phyloP scores from a whole-genome alignment of 169 alveolate species.

The Plasmodium falciparum region DNA sequence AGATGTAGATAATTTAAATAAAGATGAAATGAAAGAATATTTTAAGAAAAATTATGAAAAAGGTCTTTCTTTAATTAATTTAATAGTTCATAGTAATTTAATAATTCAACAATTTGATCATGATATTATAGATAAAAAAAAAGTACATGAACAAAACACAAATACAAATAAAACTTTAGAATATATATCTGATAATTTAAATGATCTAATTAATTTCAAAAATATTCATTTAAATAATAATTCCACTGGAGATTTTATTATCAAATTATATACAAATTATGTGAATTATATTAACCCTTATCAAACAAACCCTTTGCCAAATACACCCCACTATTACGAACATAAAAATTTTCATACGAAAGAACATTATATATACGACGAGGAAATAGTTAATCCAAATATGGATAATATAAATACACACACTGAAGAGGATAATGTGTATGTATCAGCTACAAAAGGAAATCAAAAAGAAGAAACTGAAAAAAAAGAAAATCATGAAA shows the following conservation, averaged over 20 bases:
- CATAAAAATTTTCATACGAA: neutral
- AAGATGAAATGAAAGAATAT: slow-evolving; percentile 19
- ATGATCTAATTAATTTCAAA: slow-evolving; percentile 23
- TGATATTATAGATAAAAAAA: neutral
- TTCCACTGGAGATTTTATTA: slow-evolving; percentile 36
- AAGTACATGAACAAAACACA: neutral
- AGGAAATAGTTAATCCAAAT: neutral
- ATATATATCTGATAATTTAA: slow-evolving; percentile 9
- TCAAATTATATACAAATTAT: slow-evolving; percentile 33
- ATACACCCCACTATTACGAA: neutral
- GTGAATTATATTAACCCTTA: slow-evolving; percentile 27
- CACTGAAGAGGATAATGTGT: neutral
- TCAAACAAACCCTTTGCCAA: neutral
- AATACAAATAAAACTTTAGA: slow-evolving; percentile 9
- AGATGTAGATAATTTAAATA: slow-evolving; percentile 12
- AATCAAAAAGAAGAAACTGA: neutral
- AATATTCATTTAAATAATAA: slow-evolving; percentile 27
- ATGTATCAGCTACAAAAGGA: neutral
- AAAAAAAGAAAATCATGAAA: neutral
- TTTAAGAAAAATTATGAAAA: slow-evolving; percentile 17
- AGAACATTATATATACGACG: neutral
- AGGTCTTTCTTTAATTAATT: slow-evolving; percentile 41
- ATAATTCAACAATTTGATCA: slow-evolving; percentile 19
- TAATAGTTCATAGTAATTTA: slow-evolving; percentile 34
- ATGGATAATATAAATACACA: neutral